Base-by-base conservation (phyloP, 768 basidiomycete genomes). In the Cystobasidium onofrii region DNA sequence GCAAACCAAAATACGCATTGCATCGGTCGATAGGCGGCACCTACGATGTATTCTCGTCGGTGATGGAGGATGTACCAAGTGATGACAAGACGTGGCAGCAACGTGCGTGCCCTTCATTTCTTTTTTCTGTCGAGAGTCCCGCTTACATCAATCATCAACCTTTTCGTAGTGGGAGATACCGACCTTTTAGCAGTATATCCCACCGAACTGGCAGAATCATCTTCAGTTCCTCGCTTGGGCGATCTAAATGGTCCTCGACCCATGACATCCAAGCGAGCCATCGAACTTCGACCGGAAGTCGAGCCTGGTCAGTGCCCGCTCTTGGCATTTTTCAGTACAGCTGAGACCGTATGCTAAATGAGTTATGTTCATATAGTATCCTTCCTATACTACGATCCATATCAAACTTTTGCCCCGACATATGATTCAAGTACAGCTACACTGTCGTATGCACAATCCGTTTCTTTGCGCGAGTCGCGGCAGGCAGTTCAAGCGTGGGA, bases 361-460 rank as follows among this genome's bases (percentile, higher is more conserved):
- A n/a, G 20, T 20, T 20, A 20, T 29, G 7, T n/a, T 66, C 64
- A 4, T 67, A 33, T 36, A 55, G 69, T 71, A 41, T 15, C 61
- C 33, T 55, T 64, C 52, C 76, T 76, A 25, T 74, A 74, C 55
- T 76, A 74, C 57, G 73, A 76, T 54, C 54, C 67, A 13, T 76
- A 54, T 64, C 29, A 43, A 29, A 71, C 76, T 25, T 74, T 71
- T 23, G 66, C 76, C 13, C 76, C 76, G 27, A 71, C 74, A 6
- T 67, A 76, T 69, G 76, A 76, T 55, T 76, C 76, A 25, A 39
- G 61, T 39, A 44, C 18, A 25, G 61, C 76, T 18, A 69, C 75
- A 13, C 65, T 75, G 0, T 72, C 74, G 1, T 67, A 74, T 63
- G 15, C 29, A 12, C 43, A 72, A 23, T 74, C 76, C 15, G 27